Evolutionary conservation across 345 rosid species (phyloP).

Genomic region (Corchorus olitorius): DNA sequence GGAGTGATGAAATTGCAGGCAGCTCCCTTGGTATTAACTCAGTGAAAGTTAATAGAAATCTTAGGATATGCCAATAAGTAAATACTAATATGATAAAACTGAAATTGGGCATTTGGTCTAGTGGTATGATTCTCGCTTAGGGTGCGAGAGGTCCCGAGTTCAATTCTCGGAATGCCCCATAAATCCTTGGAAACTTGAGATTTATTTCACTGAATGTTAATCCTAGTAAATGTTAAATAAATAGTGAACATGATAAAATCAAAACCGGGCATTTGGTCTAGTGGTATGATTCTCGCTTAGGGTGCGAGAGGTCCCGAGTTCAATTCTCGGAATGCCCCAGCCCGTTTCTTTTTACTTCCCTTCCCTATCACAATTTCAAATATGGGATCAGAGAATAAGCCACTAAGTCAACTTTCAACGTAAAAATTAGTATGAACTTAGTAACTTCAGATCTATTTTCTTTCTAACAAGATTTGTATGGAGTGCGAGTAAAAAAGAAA

Average conservation of each 20-base stretch:
- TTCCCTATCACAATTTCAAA: background rate
- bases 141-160: slow-evolving; percentile 87
- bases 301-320: slow-evolving; percentile 83
- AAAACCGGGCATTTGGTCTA: slow-evolving; percentile 54
- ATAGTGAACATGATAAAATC: no score
- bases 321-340: slow-evolving; percentile 65
- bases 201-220: background rate
- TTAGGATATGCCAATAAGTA: background rate
- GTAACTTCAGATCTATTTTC: background rate
- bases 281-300: slow-evolving; percentile 92
- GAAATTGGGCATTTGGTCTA: slow-evolving; percentile 58
- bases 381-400: background rate
- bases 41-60: background rate
- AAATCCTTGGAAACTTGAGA: background rate
- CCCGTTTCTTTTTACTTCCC: background rate
- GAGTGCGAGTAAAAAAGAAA: background rate
- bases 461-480: background rate
- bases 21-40: background rate
- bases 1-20: background rate
- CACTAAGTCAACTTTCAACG: no score
- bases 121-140: slow-evolving; percentile 94
- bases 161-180: slow-evolving; percentile 25
- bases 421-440: background rate
- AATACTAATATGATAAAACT: background rate
- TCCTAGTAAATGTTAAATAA: no score